Evolutionary conservation across 306 rosid species (phyloP).

Genomic region (Ochetophila trinervis): DNA sequence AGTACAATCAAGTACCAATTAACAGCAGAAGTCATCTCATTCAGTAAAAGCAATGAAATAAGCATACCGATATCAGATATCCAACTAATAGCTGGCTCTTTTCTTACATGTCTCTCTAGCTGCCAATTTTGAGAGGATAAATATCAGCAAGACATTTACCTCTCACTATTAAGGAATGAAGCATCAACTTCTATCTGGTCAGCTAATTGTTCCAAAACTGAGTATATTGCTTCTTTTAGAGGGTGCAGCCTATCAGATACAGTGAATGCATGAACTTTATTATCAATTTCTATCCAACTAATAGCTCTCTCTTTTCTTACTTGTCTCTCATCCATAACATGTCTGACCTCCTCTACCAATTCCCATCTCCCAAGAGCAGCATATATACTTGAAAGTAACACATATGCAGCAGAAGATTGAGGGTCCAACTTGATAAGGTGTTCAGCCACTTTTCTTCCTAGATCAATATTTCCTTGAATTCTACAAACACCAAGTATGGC

Average conservation of each 20-base stretch:
- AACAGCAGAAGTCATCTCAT: slow-evolving; percentile 13
- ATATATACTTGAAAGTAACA: slow-evolving; percentile 57
- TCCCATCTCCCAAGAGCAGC: slow-evolving; percentile 64
- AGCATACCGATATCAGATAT: slow-evolving; percentile 59
- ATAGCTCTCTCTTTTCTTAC: slow-evolving; percentile 44
- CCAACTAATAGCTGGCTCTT: too few species aligned
- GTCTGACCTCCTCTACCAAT: slow-evolving; percentile 50
- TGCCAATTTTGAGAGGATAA: slow-evolving; percentile 20
- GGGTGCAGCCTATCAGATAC: slow-evolving; percentile 58
- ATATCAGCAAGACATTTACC: slow-evolving; percentile 26
- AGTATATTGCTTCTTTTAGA: slow-evolving; percentile 51
- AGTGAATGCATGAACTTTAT: slow-evolving; percentile 49
- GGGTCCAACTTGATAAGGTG: slow-evolving; percentile 57
- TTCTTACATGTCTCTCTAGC: too few species aligned
- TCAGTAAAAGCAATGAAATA: slow-evolving; percentile 15
- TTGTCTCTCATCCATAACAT: slow-evolving; percentile 49
- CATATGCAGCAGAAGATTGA: slow-evolving; percentile 48
- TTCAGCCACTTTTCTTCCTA: slow-evolving; percentile 59
- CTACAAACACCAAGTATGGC: slow-evolving; percentile 57
- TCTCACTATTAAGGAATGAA: slow-evolving; percentile 26
- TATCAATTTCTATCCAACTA: slow-evolving; percentile 60
- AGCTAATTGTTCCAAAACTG: slow-evolving; percentile 47
- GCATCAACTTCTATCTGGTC: slow-evolving; percentile 44
- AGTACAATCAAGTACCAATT: slow-evolving; percentile 14
- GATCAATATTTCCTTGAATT: slow-evolving; percentile 43